These are phyloP conservation scores for Huntiella bhutanensis DNA, from an alignment of 2,329 filamentous ascomycete genomes.

Conservation along the genomic window DNA sequence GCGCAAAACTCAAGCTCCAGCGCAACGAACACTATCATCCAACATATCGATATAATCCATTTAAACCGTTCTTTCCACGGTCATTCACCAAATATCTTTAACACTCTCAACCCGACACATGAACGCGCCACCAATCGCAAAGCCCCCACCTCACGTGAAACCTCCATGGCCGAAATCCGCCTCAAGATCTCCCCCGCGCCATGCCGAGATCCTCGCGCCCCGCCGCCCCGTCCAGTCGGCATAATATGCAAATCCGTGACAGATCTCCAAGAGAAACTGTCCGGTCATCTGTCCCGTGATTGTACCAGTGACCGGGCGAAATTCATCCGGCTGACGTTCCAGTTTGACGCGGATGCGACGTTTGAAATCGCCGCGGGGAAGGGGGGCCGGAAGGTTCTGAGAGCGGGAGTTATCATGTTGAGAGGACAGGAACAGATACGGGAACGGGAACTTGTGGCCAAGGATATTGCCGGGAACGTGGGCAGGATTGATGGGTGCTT, in stretches of 20 bases:
- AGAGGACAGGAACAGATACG: conserved; percentile 30
- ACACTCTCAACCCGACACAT: no score
- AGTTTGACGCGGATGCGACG: conserved; percentile 25
- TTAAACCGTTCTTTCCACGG: no score
- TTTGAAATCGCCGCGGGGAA: conserved; percentile 22
- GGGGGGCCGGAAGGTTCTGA: conserved; percentile 20
- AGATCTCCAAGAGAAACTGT: conserved; percentile 29
- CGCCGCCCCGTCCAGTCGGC: no score
- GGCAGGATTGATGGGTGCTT: conserved; percentile 27
- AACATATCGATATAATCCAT: no score
- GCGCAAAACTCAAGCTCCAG: no score
- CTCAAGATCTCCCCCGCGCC: no score
- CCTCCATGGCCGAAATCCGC: no score
- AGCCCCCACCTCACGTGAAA: no score
- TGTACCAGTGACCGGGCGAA: conserved; percentile 29
- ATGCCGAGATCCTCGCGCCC: no score
- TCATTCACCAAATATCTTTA: no score
- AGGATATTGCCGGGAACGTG: conserved; percentile 27
- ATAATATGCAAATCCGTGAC: conserved; percentile 19
- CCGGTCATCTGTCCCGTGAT: conserved; percentile 22
- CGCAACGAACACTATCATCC: no score
- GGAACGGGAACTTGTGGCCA: conserved; percentile 30
- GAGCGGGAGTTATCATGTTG: conserved; percentile 27
- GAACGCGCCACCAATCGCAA: no score
- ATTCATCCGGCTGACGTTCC: conserved; percentile 27